Evolutionary conservation across 352 stramenopile species (phyloP), one percentile per base, ranked within the genome.

Genomic region (Pythium volutum): DNA sequence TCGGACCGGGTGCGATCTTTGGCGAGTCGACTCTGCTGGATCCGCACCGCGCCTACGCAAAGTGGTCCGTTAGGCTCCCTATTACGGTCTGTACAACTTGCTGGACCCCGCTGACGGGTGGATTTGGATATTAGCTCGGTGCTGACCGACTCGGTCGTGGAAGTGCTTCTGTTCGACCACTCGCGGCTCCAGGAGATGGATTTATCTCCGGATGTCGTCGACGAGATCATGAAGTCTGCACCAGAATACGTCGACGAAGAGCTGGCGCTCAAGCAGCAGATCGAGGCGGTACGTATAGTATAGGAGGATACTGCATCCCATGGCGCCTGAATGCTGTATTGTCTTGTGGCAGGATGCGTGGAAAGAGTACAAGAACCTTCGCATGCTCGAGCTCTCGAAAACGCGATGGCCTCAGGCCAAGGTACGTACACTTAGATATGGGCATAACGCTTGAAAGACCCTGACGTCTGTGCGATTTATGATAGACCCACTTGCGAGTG

Each of bases 131-230:
- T 4, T 36, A 84, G 75, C 53, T 75, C 75, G 20, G 59, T 91
- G 23, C 69, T 89, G 43, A 77, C 79, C 16, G 75, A 91, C 38
- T 88, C 77, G 27, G 73, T 91, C 20, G 79, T 89, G 22, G 81
- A 91, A 58, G 78, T 88, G 51, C 64, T 91, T 23, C 59, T 89
- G 2, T 86, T 91, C 39, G 75, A 88, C 38, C 79, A 91, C 46
- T 73, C 82, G 66, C 77, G 77, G 15, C 66, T 91, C n/a, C 81
- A 91, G 56, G 81, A 91, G 54, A 91, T 91, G 79, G 77, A 86
- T 58, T 55, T 91, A 0, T 55, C 74, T 46, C 54, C 76, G 0
- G 77, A 91, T n/a, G 71, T 86, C 15, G 55, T 89, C 50, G 70
- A 71, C 16, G 76, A 87, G 47, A 74, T 91, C 25, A 67, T 84